These are phyloP conservation scores for Uromyces viciae-fabae DNA, from an alignment of 1,284 basidiomycete genomes.

Conservation along the genomic window DNA sequence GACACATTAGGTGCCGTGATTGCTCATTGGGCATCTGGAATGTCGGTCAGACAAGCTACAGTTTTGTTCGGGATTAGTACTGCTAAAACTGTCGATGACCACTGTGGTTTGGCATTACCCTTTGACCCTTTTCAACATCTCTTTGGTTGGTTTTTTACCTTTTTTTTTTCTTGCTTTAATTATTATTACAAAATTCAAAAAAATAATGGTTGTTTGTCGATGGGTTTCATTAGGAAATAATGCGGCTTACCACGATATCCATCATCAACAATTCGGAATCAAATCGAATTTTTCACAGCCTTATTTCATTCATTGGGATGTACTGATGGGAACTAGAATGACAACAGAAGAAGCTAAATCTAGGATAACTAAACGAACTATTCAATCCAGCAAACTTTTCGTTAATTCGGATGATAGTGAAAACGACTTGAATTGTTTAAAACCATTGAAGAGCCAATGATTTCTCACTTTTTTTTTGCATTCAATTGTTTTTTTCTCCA, in stretches of 20 bases:
- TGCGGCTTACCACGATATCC: slow-evolving; percentile 96
- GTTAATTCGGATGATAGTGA: slow-evolving; percentile 7
- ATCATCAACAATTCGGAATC: slow-evolving; percentile 86
- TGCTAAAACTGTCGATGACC: slow-evolving; percentile 94
- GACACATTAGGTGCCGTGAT: slow-evolving; percentile 78
- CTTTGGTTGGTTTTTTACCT: slow-evolving; percentile 11
- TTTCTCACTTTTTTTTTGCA: too few relatives aligned
- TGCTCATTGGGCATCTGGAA: slow-evolving; percentile 67
- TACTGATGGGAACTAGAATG: slow-evolving; percentile 56
- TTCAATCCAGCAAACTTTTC: not conserved
- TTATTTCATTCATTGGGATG: slow-evolving; percentile 63
- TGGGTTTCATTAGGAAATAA: slow-evolving; percentile 65
- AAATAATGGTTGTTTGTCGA: slow-evolving; percentile 2
- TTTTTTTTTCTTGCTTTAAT: not conserved
- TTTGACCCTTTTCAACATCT: slow-evolving; percentile 65
- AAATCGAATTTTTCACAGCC: slow-evolving; percentile 95
- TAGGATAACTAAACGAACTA: not conserved
- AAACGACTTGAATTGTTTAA: too few relatives aligned
- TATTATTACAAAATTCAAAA: not conserved
- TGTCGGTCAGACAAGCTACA: slow-evolving; percentile 73
- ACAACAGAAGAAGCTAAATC: slow-evolving; percentile 52
- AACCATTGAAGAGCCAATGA: too few relatives aligned
- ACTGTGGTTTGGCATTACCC: slow-evolving; percentile 85
- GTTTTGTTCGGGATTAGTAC: slow-evolving; percentile 79
- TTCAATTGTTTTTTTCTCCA: too few relatives aligned